Evolutionary conservation across 2,329 filamentous ascomycete genomes (phyloP).

Genomic region (Aureobasidium sp.): DNA sequence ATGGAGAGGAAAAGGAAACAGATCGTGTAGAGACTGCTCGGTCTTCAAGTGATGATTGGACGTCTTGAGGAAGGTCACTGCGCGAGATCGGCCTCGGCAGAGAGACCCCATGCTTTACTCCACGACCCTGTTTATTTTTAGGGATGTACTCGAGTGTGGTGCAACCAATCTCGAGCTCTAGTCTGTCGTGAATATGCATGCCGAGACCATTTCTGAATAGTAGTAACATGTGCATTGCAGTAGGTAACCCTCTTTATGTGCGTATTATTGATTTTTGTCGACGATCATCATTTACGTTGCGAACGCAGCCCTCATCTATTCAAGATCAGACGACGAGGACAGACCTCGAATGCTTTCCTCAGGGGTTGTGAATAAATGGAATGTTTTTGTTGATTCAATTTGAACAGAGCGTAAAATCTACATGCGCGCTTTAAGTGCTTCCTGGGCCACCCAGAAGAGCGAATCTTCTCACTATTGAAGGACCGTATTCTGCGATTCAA

Average conservation of each 20-base stretch:
- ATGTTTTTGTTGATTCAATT: background rate
- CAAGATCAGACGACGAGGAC: background rate
- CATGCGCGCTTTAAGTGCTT: slow-evolving; percentile 49
- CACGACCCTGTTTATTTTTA: slow-evolving; percentile 4
- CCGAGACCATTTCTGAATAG: background rate
- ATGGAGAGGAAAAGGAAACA: background rate
- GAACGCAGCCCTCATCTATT: no score
- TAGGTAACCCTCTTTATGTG: background rate
- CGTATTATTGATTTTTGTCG: background rate
- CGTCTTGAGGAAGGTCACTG: background rate
- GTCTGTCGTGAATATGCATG: background rate
- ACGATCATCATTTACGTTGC: background rate
- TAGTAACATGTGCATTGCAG: background rate
- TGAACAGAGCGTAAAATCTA: slow-evolving; percentile 1
- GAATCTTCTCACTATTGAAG: slow-evolving; percentile 90
- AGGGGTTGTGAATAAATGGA: background rate
- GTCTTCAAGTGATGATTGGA: background rate
- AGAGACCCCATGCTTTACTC: slow-evolving; percentile 1
- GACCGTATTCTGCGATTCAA: slow-evolving; percentile 73
- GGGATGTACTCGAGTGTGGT: background rate
- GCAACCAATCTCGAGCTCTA: background rate
- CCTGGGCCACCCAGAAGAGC: slow-evolving; percentile 88
- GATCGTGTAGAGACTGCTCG: background rate
- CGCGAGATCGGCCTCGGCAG: background rate
- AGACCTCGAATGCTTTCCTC: no score